A percentile compares a stretch with the other conserved stretches of the same genome.
Conservation (phyloP, 2,329 filamentous ascomycete genomes). For the Penicillium sp. region DNA sequence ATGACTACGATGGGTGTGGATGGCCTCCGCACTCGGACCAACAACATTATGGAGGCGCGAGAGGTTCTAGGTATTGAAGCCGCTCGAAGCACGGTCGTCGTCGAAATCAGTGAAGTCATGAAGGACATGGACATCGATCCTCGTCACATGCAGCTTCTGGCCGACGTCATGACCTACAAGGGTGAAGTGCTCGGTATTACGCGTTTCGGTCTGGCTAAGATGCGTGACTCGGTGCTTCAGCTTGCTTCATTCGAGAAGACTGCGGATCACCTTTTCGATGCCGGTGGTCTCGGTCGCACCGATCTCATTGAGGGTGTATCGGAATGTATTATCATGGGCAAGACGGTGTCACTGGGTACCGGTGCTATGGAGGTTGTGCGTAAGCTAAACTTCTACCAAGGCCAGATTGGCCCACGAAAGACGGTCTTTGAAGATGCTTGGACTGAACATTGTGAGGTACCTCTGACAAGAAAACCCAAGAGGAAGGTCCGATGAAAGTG, state of each 20-base stretch:
- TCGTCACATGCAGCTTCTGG: constrained; percentile 94
- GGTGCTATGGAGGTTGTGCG: constrained; percentile 89
- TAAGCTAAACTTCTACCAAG: constrained; percentile 65
- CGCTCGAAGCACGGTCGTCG: constrained; percentile 81
- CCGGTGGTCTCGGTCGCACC: constrained; percentile 85
- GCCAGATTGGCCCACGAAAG: constrained; percentile 58
- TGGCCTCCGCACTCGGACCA: constrained; percentile 70
- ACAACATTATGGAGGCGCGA: constrained; percentile 85
- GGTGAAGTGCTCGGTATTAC: constrained; percentile 96
- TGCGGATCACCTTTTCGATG: constrained; percentile 93
- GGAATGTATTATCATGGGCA: constrained; percentile 98
- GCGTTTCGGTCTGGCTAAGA: constrained; percentile 92
- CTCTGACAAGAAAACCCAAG: constrained; percentile 17
- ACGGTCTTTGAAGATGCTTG: constrained; percentile 66
- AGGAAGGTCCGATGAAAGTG: constrained; percentile 15
- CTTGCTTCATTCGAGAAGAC: constrained; percentile 98
- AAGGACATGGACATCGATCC: constrained; percentile 92
- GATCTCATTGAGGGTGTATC: constrained; percentile 91
- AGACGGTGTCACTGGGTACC: constrained; percentile 87
- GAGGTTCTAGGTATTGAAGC: constrained; percentile 94
- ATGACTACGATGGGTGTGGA: constrained; percentile 93
- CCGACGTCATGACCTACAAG: constrained; percentile 99
- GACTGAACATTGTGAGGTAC: constrained; percentile 32
- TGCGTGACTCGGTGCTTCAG: constrained; percentile 90
- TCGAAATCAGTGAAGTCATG: constrained; percentile 89